Base-by-base conservation (phyloP, 2,329 filamentous ascomycete genomes). In the Alternaria incomplexa region DNA sequence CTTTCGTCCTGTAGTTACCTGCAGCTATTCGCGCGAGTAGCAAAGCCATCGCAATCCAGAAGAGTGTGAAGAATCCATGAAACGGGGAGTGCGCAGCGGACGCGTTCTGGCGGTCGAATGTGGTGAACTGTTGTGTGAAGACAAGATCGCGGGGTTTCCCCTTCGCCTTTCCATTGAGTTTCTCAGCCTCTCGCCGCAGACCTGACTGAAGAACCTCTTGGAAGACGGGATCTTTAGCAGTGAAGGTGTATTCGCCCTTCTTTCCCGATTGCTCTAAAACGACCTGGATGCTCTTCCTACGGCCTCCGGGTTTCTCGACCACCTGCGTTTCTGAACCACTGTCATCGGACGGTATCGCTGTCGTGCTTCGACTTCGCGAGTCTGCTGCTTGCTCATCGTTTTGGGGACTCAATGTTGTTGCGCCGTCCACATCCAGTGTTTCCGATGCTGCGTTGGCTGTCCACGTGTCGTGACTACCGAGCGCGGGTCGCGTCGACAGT, bases 51-150 rank as follows among this genome's bases (percentile, higher is more conserved):
- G 85, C 85, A 50, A 93, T 85, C 91, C 92, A 94, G 77, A 93
- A 93, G 0, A 95, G 82, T 0, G 89, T 91, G 73, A 92, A 93
- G 81, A 94, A 94, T 28, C 92, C 92, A 74, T 91, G 88, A 71
- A 93, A 94, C 0, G 89, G 89, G 45, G 89, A 92, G 51, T 89
- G 88, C 4, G 86, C 85, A 2, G 87, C 86, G 1, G 82, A 81
- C 6, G 85, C 84, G 72, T 93, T 93, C 67, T 91, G 88, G 11
- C 89, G 85, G 77, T 94, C 91, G 76, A 94, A 93, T 0, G 89
- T 85, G 6, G 90, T 91, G 71, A 93, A 91, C 64, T 90, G 89
- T 23, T 87, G 84, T 0, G 90, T 93, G 74, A 93, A 94, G 55
- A 92, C 86, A 47, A 92, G 81, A 71, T 91, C 84, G 58, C 84